Percentiles rank a stretch among this genome's conserved stretches.
Conservation (phyloP, 2,329 filamentous ascomycete species). For the Dothiorella sarmentorum region DNA sequence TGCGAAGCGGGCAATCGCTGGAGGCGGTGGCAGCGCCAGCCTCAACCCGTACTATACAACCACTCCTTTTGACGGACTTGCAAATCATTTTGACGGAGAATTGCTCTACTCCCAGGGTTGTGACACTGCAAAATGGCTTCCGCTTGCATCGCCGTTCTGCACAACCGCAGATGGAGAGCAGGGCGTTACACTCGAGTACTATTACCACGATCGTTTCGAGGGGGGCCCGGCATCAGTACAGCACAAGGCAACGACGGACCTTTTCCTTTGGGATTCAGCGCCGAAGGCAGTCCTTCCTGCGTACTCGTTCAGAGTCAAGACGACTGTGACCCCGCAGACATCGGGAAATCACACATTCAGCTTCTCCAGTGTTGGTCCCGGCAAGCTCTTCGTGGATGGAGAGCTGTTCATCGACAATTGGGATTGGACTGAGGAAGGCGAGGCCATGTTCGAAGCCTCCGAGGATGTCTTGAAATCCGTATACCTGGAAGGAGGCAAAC, state of each 20-base stretch:
- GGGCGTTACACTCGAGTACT: conserved; percentile 64
- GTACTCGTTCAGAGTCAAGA: conserved; percentile 63
- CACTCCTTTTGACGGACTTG: conserved; percentile 53
- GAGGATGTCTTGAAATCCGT: conserved; percentile 61
- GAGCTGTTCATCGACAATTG: conserved; percentile 61
- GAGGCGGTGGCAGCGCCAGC: conserved; percentile 64
- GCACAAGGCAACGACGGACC: conserved; percentile 60
- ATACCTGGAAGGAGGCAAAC: conserved; percentile 56
- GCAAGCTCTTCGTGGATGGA: conserved; percentile 58
- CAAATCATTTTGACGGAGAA: conserved; percentile 30
- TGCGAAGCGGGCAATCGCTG: conserved; percentile 64
- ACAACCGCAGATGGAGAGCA: conserved; percentile 54
- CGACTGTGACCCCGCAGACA: conserved; percentile 55
- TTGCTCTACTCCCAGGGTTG: conserved; percentile 61
- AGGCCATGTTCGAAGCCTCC: conserved; percentile 69
- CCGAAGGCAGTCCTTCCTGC: conserved; percentile 59
- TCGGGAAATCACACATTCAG: conserved; percentile 64
- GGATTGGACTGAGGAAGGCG: conserved; percentile 67
- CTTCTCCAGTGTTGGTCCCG: conserved; percentile 65
- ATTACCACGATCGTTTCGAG: conserved; percentile 60
- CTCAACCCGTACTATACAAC: conserved; percentile 67
- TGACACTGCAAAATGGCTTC: conserved; percentile 64
- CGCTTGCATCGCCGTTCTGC: conserved; percentile 59
- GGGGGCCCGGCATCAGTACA: conserved; percentile 57
- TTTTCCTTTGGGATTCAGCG: conserved; percentile 69